These are phyloP conservation scores for Vitis hybrid DNA, from an alignment of 177 flowering plant species.

Conservation along the genomic window DNA sequence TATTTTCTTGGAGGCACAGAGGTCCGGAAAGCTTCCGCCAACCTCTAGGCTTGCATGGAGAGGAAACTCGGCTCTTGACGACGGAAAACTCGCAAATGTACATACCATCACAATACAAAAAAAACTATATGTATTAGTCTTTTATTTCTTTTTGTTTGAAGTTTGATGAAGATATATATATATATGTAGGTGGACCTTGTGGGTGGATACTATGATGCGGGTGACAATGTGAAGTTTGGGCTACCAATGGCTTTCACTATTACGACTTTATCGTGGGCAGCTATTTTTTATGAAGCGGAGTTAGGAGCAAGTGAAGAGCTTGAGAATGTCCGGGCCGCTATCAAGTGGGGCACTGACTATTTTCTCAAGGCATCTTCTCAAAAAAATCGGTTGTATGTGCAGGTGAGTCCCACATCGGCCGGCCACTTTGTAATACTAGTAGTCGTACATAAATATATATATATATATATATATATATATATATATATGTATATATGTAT, in stretches of 20 bases:
- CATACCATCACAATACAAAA: neutral
- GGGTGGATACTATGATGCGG: conserved; percentile 95
- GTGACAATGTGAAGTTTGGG: conserved; percentile 91
- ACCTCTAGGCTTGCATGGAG: conserved; percentile 61
- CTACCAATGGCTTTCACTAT: conserved; percentile 94
- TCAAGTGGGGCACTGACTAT: conserved; percentile 91
- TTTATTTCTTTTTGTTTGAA: too few relatives aligned
- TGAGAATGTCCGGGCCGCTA: conserved; percentile 43
- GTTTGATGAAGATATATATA: neutral
- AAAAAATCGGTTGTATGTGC: conserved; percentile 55
- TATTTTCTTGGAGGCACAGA: conserved; percentile 82
- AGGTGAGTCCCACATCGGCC: conserved; percentile 37
- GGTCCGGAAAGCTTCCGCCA: conserved; percentile 78
- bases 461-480: too few relatives aligned
- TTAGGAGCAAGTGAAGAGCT: conserved; percentile 61
- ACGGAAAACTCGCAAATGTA: conserved; percentile 67
- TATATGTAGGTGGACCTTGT: conserved; percentile 54
- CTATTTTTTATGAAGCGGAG: conserved; percentile 45
- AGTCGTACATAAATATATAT: too few relatives aligned
- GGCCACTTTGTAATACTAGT: too few relatives aligned
- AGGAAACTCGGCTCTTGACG: conserved; percentile 76
- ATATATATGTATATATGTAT: too few relatives aligned
- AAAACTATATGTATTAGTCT: too few relatives aligned
- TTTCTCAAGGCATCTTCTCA: conserved; percentile 59
- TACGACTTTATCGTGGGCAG: conserved; percentile 78